Base-by-base conservation (phyloP, 192 early-diverging fungal genomes). In the Backusella sp. region DNA sequence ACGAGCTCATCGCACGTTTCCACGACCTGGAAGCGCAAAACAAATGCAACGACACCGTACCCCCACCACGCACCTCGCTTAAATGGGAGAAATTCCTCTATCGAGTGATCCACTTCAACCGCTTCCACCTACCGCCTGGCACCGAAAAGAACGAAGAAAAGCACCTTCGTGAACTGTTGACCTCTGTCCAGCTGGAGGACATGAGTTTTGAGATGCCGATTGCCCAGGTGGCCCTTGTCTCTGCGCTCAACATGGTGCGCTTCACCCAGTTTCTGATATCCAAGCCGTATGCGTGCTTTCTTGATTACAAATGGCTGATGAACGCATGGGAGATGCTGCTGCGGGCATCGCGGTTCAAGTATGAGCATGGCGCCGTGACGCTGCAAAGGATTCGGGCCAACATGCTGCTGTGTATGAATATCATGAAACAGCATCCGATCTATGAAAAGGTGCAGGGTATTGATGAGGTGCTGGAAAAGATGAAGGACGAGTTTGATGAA, bases 271-370 rank as follows among this genome's bases (percentile, higher is more conserved):
- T 72, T 11, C 44, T 72, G 4, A 28, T 44, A 3, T 28, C 70
- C 23, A 72, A 42, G 1, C 0, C 44, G 0, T 72, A 72, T 49
- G 14, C 30, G 2, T 72, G 70, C 17, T 72, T 72, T 15, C 11
- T 72, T 3, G 44, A 72, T 72, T 34, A 44, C 4, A 49, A 28
- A n/a, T 72, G 39, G 70, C 19, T 52, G 28, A 72, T 72, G 70
- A 72, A 72, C 19, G 23, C 42, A 15, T 72, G 44, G 39, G 44
- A 72, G 7, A n/a, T 72, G 8, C n/a, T 72, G 4, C 5, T 72
- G 5, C 11, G 39, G 17, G 39, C 70, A 4, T 37, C 70, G 3
- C 12, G 70, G 23, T 52, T 72, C 26, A 26, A 49, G 23, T 72
- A 72, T 46, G 21, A 34, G 28, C 4, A 42, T 26, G 42, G 15